Base-by-base conservation (phyloP, 1,284 basidiomycete genomes). In the Malassezia psittaci region DNA sequence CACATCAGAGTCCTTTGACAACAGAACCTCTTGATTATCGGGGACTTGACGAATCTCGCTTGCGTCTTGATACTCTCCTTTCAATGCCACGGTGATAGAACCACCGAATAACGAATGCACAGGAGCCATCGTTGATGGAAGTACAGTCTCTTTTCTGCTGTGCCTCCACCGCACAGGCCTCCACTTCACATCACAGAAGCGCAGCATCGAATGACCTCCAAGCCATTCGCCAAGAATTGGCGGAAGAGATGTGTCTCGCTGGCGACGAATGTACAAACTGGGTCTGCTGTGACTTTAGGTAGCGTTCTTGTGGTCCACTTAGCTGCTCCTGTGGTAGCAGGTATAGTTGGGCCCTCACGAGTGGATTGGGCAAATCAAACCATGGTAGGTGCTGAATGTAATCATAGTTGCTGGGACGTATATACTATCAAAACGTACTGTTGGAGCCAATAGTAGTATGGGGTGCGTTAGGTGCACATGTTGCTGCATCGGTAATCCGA, bases 21-120 rank as follows among this genome's bases (percentile, higher is more conserved):
- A 76, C 74, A 90, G 87, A 42, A 96, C 91, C 74, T 98, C 94
- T 76, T 99, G 93, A 12, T 83, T 90, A 74, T 98, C 87, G n/a
- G 94, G 93, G 11, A 99, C 81, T 78, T 96, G 89, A 57, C 93
- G 88, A 2, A 94, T 62, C 62, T 85, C 81, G 59, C 91, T 96
- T 11, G 55, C 55, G n/a, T 57, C 55, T 32, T 48, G 24, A 34
- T 48, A 52, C 18, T 48, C 18, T 13, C 45, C 51, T 4, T 39
- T 34, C 9, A 52, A 39, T 12, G 38, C 16, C 21, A 57, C 3
- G 11, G 45, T 48, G 11, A 57, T 46, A 9, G 55, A 49, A 29
- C 51, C 51, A 41, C 55, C 55, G 38, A 57, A 57, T n/a, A 57
- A 46, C 45, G 18, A 29, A 21, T 24, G 52, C 16, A 12, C 19